Evolutionary conservation across 805 yeast genomes (phyloP), one percentile per base, ranked within the genome.

Genomic region (Starmerella apis): DNA sequence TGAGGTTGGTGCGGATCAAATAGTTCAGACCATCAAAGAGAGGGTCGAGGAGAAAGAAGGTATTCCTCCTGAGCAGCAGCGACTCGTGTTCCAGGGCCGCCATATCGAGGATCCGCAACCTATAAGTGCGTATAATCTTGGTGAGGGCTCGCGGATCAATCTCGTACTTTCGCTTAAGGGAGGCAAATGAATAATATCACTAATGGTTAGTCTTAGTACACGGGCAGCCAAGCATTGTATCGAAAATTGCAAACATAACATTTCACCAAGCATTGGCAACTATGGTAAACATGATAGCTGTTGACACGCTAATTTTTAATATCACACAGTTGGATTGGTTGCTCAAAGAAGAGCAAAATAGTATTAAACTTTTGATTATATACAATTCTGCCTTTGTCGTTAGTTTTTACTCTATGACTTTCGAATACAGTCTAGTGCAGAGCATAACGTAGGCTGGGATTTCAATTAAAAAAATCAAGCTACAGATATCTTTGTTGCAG

Each of bases 11-110:
- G 61, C 63, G 18, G 53, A 57, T 4, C 71, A 67, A 50, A 64
- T 64, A 56, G 74, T 85, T 51, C 75, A 78, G 54, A 77, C 82
- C 44, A 79, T 90, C 67, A 90, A 90, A 67, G 96, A 90, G 64
- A 77, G 83, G 63, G 78, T 90, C 70, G 97, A 92, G 65, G 96
- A 90, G 63, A 86, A 86, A 61, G 97, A 90, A 65, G 98, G 97
- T 1, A 90, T 90, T 49, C 96, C 97, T 2, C 96, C 97, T 10
- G 79, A 84, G 27, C 98, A 90, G 68, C 98, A 92, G 68, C 78
- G 95, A 58, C 78, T 90, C 57, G 81, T 90, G 60, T 86, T 77
- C 68, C 80, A 83, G 49, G 98, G 98, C 19, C 84, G 86, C 58
- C 96, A 90, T 70, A 76, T 90, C 67, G 82, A 83, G 58, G 97